phyloP scores from a whole-genome alignment of 2,329 filamentous ascomycete genomes.

The Nothopassalora personata region DNA sequence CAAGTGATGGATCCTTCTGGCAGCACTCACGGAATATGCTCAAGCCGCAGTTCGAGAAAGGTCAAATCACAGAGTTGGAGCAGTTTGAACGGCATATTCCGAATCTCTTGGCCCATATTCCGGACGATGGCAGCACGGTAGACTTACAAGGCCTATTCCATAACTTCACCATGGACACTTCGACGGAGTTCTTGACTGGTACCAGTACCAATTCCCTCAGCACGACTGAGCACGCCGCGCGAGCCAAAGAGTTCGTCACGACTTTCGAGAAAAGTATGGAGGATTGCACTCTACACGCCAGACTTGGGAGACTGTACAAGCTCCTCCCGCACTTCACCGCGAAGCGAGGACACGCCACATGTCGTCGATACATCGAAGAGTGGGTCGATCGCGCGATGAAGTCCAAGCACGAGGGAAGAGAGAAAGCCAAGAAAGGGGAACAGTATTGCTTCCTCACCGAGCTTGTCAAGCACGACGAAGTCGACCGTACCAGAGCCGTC shows the following conservation, averaged over 20 bases:
- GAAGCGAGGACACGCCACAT: slow-evolving; percentile 12
- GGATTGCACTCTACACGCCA: background rate
- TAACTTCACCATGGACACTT: slow-evolving; percentile 58
- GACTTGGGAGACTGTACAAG: background rate
- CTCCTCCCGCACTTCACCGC: background rate
- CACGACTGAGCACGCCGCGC: slow-evolving; percentile 7
- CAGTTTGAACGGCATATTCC: slow-evolving; percentile 56
- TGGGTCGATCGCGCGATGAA: slow-evolving; percentile 16
- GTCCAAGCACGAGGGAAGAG: slow-evolving; percentile 10
- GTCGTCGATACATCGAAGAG: slow-evolving; percentile 7
- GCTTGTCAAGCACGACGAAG: slow-evolving; percentile 42
- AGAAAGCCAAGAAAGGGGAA: background rate
- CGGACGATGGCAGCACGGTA: slow-evolving; percentile 48
- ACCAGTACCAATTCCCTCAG: slow-evolving; percentile 17
- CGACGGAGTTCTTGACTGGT: slow-evolving; percentile 63
- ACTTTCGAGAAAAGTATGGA: slow-evolving; percentile 16
- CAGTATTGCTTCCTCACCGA: slow-evolving; percentile 51
- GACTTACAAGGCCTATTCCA: slow-evolving; percentile 60
- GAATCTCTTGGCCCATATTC: slow-evolving; percentile 52
- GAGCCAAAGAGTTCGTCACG: slow-evolving; percentile 8
- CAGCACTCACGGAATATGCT: slow-evolving; percentile 34
- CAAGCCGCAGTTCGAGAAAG: slow-evolving; percentile 47
- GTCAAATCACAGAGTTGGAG: slow-evolving; percentile 46
- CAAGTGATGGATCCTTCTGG: slow-evolving; percentile 35
- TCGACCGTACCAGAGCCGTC: slow-evolving; percentile 34